Evolutionary conservation across 148 eudicot species (phyloP), one percentile per base, ranked within the genome.

Genomic region (Rheum nobile): DNA sequence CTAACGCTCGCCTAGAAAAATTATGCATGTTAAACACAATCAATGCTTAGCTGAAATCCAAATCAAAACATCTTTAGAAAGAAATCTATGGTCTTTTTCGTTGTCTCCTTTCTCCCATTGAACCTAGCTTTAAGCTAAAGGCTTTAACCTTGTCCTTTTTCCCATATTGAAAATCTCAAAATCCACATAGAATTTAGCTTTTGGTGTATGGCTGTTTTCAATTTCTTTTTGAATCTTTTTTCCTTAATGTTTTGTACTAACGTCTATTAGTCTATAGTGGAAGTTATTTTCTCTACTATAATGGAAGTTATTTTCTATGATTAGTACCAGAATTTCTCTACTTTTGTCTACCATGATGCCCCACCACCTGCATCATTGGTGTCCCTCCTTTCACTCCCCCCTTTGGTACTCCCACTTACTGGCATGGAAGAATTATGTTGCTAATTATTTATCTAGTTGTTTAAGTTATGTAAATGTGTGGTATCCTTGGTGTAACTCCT

Each of bases 81-180:
- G 70, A 65, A 65, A 65, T 31, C 70, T 65, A 6, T 65, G 16
- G 19, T 34, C 38, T 31, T 65, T 65, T 31, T 65, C 10, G 70
- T 65, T 31, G 70, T 17, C 41, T 65, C 70, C 21, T 65, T 17
- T 65, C 70, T 14, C 22, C 21, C 29, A 61, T 29, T 16, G 39
- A 38, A 65, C 8, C 70, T 65, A 65, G 21, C 70, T 65, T 65
- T 65, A 65, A 65, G 41, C 21, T 61, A 32, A 65, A 65, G 22
- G 70, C 21, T 14, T 17, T 14, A 65, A 65, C 41, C 39, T 26
- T 57, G 67, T 57, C 57, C 67, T 28, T 57, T 57, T 57, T 34
- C 67, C 67, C 67, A 24, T 57, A 28, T 57, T 57, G 32, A 57
- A 57, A 57, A 26, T 28, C 26, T 57, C 67, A 2, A 26, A 57